Conservation (phyloP, 2,329 filamentous ascomycete genomes). For the Aureobasidium musti region DNA sequence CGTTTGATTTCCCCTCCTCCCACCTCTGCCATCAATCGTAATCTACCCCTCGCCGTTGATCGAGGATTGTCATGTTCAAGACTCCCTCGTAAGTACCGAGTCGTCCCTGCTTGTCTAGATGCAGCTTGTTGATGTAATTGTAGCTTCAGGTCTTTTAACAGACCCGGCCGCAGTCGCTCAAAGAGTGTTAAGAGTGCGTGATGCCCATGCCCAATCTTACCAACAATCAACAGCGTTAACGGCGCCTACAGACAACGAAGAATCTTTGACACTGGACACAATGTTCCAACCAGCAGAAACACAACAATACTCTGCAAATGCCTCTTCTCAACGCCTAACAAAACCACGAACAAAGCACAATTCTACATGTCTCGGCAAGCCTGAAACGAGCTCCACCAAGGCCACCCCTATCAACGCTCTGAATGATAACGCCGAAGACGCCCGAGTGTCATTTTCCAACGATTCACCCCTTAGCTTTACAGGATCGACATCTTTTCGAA, state of each 20-base stretch:
- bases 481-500: conserved; percentile 4
- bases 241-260: conserved; percentile 19
- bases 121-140: conserved; percentile 1
- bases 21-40: conserved; percentile 21
- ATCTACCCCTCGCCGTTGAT: conserved; percentile 26
- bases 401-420: conserved; percentile 18
- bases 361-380: not conserved
- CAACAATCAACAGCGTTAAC: not conserved
- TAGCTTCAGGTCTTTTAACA: conserved; percentile 25
- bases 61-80: conserved; percentile 22
- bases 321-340: conserved; percentile 13
- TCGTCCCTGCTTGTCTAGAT: not conserved
- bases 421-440: conserved; percentile 18
- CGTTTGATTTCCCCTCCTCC: conserved; percentile 14
- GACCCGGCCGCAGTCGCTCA: conserved; percentile 6
- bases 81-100: conserved; percentile 26
- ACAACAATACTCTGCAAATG: not conserved
- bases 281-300: conserved; percentile 3
- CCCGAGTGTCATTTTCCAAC: conserved; percentile 9
- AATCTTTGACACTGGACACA: conserved; percentile 7
- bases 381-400: conserved; percentile 20
- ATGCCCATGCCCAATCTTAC: not conserved
- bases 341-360: conserved; percentile 28
- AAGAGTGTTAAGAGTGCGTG: conserved; percentile 18
- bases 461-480: conserved; percentile 23